Evolutionary conservation across 495 filamentous ascomycete species (phyloP), one percentile per base, ranked within the genome.

Genomic region (Daldinia vernicosa): DNA sequence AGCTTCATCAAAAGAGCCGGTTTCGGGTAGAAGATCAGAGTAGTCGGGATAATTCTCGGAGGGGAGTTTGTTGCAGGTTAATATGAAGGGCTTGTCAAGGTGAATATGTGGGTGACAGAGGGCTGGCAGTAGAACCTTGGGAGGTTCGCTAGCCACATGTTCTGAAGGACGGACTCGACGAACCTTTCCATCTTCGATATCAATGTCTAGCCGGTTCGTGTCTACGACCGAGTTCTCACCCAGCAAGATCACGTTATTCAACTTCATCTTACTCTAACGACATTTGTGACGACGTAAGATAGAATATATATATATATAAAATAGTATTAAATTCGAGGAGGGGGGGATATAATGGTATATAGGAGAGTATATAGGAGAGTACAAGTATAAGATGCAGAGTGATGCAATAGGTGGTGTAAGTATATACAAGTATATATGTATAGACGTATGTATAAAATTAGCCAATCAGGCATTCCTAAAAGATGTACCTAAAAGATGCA

Each of bases 31-130:
- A 15, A 91, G 81, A 60, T 90, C 84, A 3, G 82, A 81, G 77
- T 88, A 91, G 71, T 85, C 82, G 1, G 83, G 80, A 57, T 87
- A 78, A 58, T 51, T 66, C 5, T 68, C 32, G 0, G 60, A 67
- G 32, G 17, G 19, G 2, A n/a, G 26, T 6, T 60, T 52, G 51
- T 65, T 66, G 32, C 72, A 75, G 3, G 76, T 81, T 26, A 93
- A 84, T 17, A 93, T 80, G 74, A 89, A 93, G 43, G 88, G 86
- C 77, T 94, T 93, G 75, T 93, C 92, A 45, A 93, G 82, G 73
- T 93, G 91, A 54, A 93, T 87, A 70, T 93, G 91, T 11, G 91
- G 89, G 74, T 94, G 92, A 51, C 89, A 91, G 26, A 93, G 83
- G 14, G 85, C 79, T 27, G 91, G 90, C 8, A 84, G 74, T 2